Conservation (phyloP, 306 rosid genomes). For the Medicago arabica region DNA sequence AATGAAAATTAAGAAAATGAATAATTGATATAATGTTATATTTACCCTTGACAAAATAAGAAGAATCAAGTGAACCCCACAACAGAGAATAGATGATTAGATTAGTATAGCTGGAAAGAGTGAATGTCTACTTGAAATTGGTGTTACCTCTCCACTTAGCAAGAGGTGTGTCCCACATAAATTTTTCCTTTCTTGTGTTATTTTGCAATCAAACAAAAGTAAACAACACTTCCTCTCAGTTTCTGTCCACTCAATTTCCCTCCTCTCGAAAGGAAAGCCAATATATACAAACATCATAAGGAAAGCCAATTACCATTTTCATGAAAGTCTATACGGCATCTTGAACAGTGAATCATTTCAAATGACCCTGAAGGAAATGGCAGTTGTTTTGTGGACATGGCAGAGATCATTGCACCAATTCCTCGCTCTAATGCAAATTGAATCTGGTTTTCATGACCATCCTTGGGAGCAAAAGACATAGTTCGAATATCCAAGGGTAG, state of each 20-base stretch:
- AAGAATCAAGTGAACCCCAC: too few species aligned
- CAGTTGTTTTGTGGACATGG: constrained; percentile 83
- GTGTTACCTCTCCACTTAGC: background rate
- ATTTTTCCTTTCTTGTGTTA: background rate
- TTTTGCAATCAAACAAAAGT: background rate
- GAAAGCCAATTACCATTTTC: constrained; percentile 66
- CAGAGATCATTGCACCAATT: constrained; percentile 88
- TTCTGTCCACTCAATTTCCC: background rate
- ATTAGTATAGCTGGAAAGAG: background rate
- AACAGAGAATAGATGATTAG: too few species aligned
- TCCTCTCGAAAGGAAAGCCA: background rate
- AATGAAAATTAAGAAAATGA: background rate
- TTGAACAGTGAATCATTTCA: constrained; percentile 95
- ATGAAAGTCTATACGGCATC: constrained; percentile 93
- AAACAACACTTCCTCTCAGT: background rate
- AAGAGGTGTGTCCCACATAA: background rate
- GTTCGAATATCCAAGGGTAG: constrained; percentile 80
- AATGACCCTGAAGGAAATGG: constrained; percentile 86
- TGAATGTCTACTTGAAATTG: background rate
- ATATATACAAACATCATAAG: constrained; percentile 20
- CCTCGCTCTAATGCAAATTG: constrained; percentile 96
- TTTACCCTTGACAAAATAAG: background rate
- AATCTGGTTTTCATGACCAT: constrained; percentile 94
- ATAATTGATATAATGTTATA: background rate
- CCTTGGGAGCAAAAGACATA: constrained; percentile 99